Percentiles rank a stretch among this genome's conserved stretches.
These are phyloP conservation scores for Prunus campanulata DNA, from an alignment of 306 rosid species.

Conservation along the genomic window DNA sequence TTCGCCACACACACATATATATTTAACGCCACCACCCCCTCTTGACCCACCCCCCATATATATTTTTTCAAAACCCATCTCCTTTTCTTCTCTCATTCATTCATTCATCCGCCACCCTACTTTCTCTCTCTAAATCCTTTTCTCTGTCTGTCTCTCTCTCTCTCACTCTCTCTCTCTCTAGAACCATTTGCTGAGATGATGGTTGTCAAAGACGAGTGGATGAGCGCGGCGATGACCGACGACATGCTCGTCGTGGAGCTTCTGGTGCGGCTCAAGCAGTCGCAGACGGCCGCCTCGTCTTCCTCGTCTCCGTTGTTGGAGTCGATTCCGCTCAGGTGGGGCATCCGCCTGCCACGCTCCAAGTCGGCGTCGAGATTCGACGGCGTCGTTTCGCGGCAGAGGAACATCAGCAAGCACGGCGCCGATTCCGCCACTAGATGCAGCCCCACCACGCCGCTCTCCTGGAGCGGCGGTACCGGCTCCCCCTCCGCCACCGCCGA, in stretches of 20 bases:
- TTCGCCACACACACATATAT: conserved; percentile 30
- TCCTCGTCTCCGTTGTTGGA: conserved; percentile 19
- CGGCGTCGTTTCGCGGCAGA: conserved; percentile 38
- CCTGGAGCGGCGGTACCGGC: conserved; percentile 79
- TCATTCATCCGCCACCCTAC: conserved; percentile 43
- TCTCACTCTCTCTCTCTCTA: not conserved
- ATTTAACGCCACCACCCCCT: too few relatives aligned
- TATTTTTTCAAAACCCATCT: conserved; percentile 9
- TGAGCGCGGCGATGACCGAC: conserved; percentile 62
- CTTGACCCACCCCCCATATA: not conserved
- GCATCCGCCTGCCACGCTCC: conserved; percentile 55
- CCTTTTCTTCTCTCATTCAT: conserved; percentile 27
- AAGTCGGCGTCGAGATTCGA: conserved; percentile 47
- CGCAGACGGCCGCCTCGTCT: conserved; percentile 32
- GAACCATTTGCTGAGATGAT: not conserved
- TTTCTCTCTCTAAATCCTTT: conserved; percentile 15
- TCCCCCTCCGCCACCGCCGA: conserved; percentile 74
- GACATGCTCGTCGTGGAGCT: conserved; percentile 65
- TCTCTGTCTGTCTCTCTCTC: conserved; percentile 3
- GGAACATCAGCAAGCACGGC: conserved; percentile 8
- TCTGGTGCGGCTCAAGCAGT: conserved; percentile 61
- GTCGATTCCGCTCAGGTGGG: conserved; percentile 52
- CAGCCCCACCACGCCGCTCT: conserved; percentile 91
- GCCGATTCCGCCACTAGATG: conserved; percentile 64
- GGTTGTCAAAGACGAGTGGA: conserved; percentile 64